Conservation (phyloP, 2,329 filamentous ascomycete species). For the Daldinia sp. region DNA sequence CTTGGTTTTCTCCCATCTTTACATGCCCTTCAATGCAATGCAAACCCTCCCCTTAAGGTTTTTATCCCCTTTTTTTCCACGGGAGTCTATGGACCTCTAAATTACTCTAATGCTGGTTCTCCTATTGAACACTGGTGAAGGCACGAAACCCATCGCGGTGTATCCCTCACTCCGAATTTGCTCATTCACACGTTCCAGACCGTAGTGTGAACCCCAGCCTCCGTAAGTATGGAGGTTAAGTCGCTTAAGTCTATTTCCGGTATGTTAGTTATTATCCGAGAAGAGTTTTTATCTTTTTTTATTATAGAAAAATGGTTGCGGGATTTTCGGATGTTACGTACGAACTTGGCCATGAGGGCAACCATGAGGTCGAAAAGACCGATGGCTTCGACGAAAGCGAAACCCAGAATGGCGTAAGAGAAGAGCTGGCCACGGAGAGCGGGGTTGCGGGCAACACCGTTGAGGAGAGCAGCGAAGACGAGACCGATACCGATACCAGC, state of each 20-base stretch:
- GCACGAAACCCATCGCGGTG: constrained; percentile 40
- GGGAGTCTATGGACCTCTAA: constrained; percentile 52
- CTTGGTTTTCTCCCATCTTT: constrained; percentile 50
- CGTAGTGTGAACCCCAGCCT: constrained; percentile 49
- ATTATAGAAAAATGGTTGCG: constrained; percentile 8
- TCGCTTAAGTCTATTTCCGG: constrained; percentile 50
- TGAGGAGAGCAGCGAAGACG: constrained; percentile 90
- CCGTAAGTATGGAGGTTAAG: constrained; percentile 49
- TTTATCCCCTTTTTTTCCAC: constrained; percentile 40
- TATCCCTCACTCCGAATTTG: constrained; percentile 44
- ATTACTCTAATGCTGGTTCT: constrained; percentile 53
- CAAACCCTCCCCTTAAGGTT: constrained; percentile 45
- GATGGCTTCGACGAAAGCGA: constrained; percentile 94
- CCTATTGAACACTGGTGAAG: constrained; percentile 49
- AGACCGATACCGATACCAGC: constrained; percentile 96
- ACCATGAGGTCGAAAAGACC: constrained; percentile 91
- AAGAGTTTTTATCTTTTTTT: neutral
- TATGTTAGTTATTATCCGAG: constrained; percentile 25
- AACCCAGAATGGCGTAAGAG: constrained; percentile 95
- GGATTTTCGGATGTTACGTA: constrained; percentile 59
- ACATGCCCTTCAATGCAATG: constrained; percentile 51
- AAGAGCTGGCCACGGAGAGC: constrained; percentile 95
- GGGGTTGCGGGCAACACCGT: constrained; percentile 93
- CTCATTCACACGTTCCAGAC: constrained; percentile 48
- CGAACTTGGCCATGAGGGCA: constrained; percentile 94